Evolutionary conservation across 2,329 filamentous ascomycete species (phyloP).

Genomic region (Scedosporium apiospermum): DNA sequence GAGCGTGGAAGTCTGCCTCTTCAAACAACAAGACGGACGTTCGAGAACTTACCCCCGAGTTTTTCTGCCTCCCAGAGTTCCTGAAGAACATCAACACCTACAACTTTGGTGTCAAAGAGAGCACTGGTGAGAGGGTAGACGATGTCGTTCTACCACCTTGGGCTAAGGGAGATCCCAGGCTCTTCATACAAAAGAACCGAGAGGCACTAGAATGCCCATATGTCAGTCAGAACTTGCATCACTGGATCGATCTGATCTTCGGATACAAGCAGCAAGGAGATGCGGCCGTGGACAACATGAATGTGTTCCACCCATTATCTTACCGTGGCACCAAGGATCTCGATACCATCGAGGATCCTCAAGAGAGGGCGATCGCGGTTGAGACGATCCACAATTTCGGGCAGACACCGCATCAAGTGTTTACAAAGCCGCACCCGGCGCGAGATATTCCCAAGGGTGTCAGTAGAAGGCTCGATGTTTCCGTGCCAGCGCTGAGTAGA

Average conservation of each 20-base stretch:
- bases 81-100: slow-evolving; percentile 89
- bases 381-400: slow-evolving; percentile 98
- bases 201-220: slow-evolving; percentile 90
- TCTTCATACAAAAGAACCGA: slow-evolving; percentile 93
- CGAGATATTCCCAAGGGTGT: slow-evolving; percentile 60
- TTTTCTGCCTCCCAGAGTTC: slow-evolving; percentile 94
- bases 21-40: slow-evolving; percentile 88
- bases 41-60: slow-evolving; percentile 88
- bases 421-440: slow-evolving; percentile 69
- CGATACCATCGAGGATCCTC: slow-evolving; percentile 79
- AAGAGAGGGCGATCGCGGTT: slow-evolving; percentile 80
- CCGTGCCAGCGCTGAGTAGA: slow-evolving; percentile 65
- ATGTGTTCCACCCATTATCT: slow-evolving; percentile 92
- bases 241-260: slow-evolving; percentile 95
- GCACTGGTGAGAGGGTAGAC: slow-evolving; percentile 69
- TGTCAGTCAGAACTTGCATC: slow-evolving; percentile 79
- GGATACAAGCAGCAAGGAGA: slow-evolving; percentile 91
- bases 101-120: slow-evolving; percentile 84
- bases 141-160: slow-evolving; percentile 85
- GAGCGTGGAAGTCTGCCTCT: slow-evolving; percentile 85
- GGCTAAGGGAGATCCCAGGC: slow-evolving; percentile 92
- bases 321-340: slow-evolving; percentile 91
- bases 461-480: slow-evolving; percentile 63
- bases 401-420: slow-evolving; percentile 93
- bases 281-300: slow-evolving; percentile 79